These are phyloP conservation scores for Citrus maxima DNA, from an alignment of 345 rosid genomes.

Conservation along the genomic window DNA sequence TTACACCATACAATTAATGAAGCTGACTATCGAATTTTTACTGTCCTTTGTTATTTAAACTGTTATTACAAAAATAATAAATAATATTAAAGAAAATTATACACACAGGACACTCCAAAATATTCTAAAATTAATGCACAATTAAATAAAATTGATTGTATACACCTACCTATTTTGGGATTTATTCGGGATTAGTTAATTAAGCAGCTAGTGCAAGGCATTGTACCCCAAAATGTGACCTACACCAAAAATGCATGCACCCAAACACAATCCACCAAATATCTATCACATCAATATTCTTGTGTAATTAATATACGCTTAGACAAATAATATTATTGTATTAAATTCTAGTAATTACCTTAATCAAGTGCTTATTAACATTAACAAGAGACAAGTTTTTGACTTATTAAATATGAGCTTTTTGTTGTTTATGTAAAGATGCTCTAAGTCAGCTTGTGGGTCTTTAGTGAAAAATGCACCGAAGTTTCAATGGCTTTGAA, in stretches of 20 bases:
- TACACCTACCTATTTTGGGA: too few species aligned
- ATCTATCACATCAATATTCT: not conserved
- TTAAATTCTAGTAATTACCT: not conserved
- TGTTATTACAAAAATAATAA: too few species aligned
- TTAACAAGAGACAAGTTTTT: slow-evolving; percentile 9
- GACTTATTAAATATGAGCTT: slow-evolving; percentile 8
- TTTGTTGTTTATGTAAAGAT: not conserved
- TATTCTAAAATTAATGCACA: too few species aligned
- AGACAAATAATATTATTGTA: not conserved
- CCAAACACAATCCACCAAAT: not conserved
- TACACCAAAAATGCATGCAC: not conserved
- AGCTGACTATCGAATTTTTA: too few species aligned
- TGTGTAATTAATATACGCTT: not conserved
- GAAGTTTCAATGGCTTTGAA: slow-evolving; percentile 21
- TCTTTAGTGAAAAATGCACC: slow-evolving; percentile 16
- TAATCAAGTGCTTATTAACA: not conserved
- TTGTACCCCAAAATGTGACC: too few species aligned
- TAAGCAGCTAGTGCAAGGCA: too few species aligned
- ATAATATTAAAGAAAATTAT: too few species aligned
- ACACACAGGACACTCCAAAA: too few species aligned
- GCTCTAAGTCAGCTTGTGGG: slow-evolving; percentile 28
- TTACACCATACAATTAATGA: not conserved
- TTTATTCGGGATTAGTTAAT: too few species aligned
- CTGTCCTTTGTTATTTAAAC: too few species aligned
- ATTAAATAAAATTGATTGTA: too few species aligned